Evolutionary conservation across 495 filamentous ascomycete species (phyloP), one percentile per base, ranked within the genome.

Genomic region (Apodospora peruviana): DNA sequence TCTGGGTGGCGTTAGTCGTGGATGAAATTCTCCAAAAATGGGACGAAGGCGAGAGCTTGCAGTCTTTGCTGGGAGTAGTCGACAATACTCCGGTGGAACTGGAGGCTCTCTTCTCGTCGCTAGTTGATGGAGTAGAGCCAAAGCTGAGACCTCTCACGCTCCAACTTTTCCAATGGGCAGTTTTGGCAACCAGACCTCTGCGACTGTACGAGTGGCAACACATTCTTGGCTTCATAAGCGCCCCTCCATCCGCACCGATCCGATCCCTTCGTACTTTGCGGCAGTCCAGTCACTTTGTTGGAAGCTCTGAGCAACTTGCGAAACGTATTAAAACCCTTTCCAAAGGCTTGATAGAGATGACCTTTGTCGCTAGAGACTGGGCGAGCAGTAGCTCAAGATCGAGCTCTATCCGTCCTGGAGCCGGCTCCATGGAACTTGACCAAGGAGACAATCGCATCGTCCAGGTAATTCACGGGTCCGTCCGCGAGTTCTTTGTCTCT

Each of bases 171-270:
- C 44, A 47, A 21, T 59, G 57, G 57, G 40, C 48, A 3, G 25
- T 46, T 11, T 40, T 57, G 0, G 16, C 49, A 4, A 20, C 24
- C 5, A 40, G 36, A 16, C 52, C 52, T 1, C 35, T 59, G 4
- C 52, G 52, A 9, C 47, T 59, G 20, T 14, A 39, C 11, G 56
- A 59, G 43, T 59, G 56, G 56, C 44, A 49, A 17, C 56, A 59
- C 40, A 51, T 53, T 20, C 3, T 59, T 40, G 52, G 52, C 14
- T 59, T 56, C 27, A 55, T 47, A 14, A 14, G n/a, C n/a, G n/a
- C n/a, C 20, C 24, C 24, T 14, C 22, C 40, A 18, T 45, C 40
- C 2, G 32, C 11, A 35, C 24, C 17, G 17, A 40, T 41, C 4
- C 5, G 1, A 2, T 56, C 53, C 12, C 24, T 56, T 3, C 0